Conservation (phyloP, 78 protist genomes). For the Dictyostelium firmibasis region DNA sequence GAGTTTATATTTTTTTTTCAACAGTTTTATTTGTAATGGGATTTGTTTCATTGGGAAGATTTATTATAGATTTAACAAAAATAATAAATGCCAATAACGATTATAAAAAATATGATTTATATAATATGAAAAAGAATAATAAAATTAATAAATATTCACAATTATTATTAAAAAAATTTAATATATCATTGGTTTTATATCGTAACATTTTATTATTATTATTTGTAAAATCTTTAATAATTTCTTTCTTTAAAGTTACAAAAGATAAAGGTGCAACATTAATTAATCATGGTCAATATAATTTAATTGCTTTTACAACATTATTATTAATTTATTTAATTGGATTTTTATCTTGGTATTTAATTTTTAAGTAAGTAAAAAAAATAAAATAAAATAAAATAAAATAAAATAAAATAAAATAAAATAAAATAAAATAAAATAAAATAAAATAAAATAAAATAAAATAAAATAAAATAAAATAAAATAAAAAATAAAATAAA, state of each 20-base stretch:
- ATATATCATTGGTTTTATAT: background rate
- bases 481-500: background rate
- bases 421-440: too few relatives aligned
- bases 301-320: constrained; percentile 19
- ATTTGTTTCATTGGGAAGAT: background rate
- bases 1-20: constrained; percentile 28
- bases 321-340: constrained; percentile 8
- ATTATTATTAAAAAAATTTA: background rate
- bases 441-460: background rate
- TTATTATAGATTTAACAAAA: background rate
- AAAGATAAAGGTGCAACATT: constrained; percentile 48
- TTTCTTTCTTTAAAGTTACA: constrained; percentile 12
- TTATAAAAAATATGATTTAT: background rate
- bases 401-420: background rate
- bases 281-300: constrained; percentile 59
- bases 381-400: background rate
- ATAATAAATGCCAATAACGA: background rate
- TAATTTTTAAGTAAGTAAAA: constrained; percentile 26
- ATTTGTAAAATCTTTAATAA: background rate
- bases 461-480: too few relatives aligned
- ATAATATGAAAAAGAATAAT: background rate
- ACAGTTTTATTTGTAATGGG: background rate
- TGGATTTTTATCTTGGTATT: constrained; percentile 21
- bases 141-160: background rate
- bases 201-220: background rate